These are phyloP conservation scores for Acanthamoeba healyi DNA, from an alignment of 208 protist species.

Conservation along the genomic window DNA sequence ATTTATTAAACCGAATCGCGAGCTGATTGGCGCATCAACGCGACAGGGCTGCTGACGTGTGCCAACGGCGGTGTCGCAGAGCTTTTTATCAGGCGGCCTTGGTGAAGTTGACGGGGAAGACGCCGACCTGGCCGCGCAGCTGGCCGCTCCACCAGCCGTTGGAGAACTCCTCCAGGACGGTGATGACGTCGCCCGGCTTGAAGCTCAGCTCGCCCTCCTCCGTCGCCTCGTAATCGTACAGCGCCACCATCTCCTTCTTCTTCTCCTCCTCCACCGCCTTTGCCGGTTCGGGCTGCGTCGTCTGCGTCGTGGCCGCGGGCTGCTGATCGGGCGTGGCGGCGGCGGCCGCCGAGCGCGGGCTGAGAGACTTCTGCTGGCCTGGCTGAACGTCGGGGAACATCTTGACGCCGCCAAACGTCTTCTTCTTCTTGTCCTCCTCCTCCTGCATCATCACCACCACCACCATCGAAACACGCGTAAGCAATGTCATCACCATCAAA, in stretches of 20 bases:
- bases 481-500: not conserved
- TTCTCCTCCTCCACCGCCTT: not conserved
- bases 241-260: conserved; percentile 58
- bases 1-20: too few species aligned
- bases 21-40: too few species aligned
- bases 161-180: conserved; percentile 82
- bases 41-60: too few species aligned
- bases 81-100: too few species aligned
- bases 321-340: not conserved
- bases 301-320: not conserved
- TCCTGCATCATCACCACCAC: not conserved
- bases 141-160: conserved; percentile 88
- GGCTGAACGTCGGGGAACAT: not conserved
- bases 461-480: not conserved
- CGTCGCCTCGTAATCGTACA: conserved; percentile 88
- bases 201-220: conserved; percentile 86
- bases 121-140: conserved; percentile 79
- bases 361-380: not conserved
- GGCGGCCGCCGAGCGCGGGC: not conserved
- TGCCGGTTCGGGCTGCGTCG: not conserved
- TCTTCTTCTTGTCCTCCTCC: conserved; percentile 39
- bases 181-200: conserved; percentile 86
- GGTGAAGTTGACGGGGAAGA: conserved; percentile 74
- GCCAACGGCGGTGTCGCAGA: too few species aligned
- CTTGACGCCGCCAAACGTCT: not conserved